Conservation (phyloP, 352 stramenopile genomes). For the Globisporangium megalacanthum region DNA sequence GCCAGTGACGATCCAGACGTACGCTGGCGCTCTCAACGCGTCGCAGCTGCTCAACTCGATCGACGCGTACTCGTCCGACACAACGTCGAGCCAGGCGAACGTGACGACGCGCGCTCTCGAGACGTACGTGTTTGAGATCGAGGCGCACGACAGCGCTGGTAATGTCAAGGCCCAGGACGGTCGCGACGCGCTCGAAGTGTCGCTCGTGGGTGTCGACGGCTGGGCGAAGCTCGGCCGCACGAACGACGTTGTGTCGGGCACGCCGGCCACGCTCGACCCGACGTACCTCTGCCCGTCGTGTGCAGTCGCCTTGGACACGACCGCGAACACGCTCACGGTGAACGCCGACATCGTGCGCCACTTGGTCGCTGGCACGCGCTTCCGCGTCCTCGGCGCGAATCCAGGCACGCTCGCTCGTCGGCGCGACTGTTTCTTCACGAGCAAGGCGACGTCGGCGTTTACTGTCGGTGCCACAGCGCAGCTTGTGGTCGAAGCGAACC, state of each 20-base stretch:
- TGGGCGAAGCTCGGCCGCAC: conserved; percentile 87
- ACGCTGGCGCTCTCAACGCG: conserved; percentile 68
- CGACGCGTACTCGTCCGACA: conserved; percentile 32
- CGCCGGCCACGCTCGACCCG: conserved; percentile 39
- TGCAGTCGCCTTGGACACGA: conserved; percentile 34
- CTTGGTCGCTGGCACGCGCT: conserved; percentile 48
- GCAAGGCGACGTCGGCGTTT: conserved; percentile 38
- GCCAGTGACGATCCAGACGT: conserved; percentile 59
- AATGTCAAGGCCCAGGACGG: conserved; percentile 89
- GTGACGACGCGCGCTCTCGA: conserved; percentile 35
- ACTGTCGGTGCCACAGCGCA: conserved; percentile 13
- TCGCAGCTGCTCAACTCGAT: conserved; percentile 54
- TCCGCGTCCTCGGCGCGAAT: conserved; percentile 63
- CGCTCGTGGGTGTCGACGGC: conserved; percentile 65
- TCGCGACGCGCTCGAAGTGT: conserved; percentile 74
- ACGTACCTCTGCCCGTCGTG: conserved; percentile 52
- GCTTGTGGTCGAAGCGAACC: conserved; percentile 41
- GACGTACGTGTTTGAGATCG: conserved; percentile 65
- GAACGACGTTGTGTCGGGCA: conserved; percentile 58
- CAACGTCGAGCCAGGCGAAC: conserved; percentile 12
- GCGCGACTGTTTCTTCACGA: conserved; percentile 70
- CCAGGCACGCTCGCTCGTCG: conserved; percentile 38
- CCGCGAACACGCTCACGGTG: conserved; percentile 41
- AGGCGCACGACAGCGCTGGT: conserved; percentile 64
- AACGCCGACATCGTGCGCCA: conserved; percentile 52